Conservation (phyloP, 345 rosid species). For the Camelina laxa region DNA sequence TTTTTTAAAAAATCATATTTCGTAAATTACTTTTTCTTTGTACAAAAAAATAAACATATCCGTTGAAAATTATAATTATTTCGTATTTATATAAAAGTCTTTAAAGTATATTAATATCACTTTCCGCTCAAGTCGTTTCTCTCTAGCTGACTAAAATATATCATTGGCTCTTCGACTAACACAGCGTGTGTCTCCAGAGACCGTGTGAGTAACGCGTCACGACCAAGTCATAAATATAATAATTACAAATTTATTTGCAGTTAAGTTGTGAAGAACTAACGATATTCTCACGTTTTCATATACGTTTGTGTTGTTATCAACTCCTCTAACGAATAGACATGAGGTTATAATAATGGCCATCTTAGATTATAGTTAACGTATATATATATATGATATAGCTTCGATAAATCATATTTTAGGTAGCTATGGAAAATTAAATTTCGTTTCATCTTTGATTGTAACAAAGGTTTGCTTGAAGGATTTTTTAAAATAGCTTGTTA, state of each 20-base stretch:
- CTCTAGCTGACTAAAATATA: neutral
- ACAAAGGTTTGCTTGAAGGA: neutral
- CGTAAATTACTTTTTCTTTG: no score
- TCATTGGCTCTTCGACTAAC: neutral
- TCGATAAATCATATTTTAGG: neutral
- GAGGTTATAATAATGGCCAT: neutral
- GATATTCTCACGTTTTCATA: neutral
- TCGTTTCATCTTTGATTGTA: neutral
- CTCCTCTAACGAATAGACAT: no score
- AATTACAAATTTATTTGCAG: neutral
- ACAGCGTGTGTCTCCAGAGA: constrained; percentile 4
- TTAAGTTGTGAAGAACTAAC: neutral
- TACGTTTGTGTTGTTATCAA: neutral
- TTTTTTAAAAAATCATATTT: no score
- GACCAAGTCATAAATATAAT: no score
- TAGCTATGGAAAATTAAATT: neutral
- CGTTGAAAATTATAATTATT: neutral
- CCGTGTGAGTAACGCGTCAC: constrained; percentile 19
- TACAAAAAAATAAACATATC: no score
- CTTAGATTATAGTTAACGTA: neutral
- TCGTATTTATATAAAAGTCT: neutral
- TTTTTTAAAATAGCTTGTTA: neutral
- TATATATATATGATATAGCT: neutral
- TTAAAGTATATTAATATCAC: neutral
- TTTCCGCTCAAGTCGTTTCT: neutral